Base-by-base conservation (phyloP, 768 basidiomycete genomes). In the Rhodotorula diobovata region DNA sequence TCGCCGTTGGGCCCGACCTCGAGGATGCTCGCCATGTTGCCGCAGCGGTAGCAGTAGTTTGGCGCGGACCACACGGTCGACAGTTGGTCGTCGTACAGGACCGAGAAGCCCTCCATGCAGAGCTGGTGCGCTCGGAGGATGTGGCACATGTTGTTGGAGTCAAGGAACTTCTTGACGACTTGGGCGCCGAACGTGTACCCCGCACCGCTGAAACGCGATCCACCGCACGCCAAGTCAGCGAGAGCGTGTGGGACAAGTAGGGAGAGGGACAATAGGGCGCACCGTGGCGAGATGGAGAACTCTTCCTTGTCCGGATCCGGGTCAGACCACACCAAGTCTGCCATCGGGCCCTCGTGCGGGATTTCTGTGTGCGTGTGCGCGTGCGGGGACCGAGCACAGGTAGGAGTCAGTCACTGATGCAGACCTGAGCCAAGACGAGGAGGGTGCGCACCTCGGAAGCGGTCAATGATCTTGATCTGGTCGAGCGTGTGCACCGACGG, bases 261-360 rank as follows among this genome's bases (percentile, higher is more conserved):
- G 45, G 70, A 50, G 66, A 56, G 73, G 20, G 41, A 41, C 45
- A 21, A 9, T 8, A 25, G 23, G 21, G 81, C 86, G 66, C 73
- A 95, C 93, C 95, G 87, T 67, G 95, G 95, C 70, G 93, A 96
- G 81, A 99, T 98, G 39, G 96, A 95, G 80, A 98, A 99, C 78
- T 98, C 96, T 80, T 98, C 96, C 81, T 98, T 99, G 81, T 99
- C 96, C 48, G 92, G 87, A 82, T 99, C 96, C 46, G 96, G 96
- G 85, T 99, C 96, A 56, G 94, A 97, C 96, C 96, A 99, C 4
- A 99, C 96, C 39, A 99, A 86, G 85, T 99, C 96, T 21, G 95
- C 95, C 93, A 99, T 98, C 37, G 96, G 95, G 8, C 96, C 96
- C 81, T 99, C 96, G 77, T 98, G 96, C 54, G 96, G 96, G 68